Evolutionary conservation across 345 rosid species (phyloP).

Genomic region (Moricandia moricandioides): DNA sequence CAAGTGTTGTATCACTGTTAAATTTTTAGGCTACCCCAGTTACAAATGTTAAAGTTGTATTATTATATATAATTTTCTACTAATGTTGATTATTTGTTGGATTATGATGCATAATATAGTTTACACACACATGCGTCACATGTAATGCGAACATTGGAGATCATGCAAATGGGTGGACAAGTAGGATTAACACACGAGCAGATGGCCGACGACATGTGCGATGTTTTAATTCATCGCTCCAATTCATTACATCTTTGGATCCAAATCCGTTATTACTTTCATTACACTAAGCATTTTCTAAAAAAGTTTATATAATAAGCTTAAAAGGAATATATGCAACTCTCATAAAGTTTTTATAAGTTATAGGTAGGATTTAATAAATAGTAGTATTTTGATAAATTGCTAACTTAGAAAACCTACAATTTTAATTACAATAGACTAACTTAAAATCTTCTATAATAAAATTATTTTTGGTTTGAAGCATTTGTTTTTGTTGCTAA

Average conservation of each 20-base stretch:
- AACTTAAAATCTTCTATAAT: background rate
- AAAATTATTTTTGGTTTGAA: background rate
- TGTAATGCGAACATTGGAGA: slow-evolving; percentile 18
- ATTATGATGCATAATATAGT: slow-evolving; percentile 1
- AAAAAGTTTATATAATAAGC: background rate
- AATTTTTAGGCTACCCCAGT: background rate
- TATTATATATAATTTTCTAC: background rate
- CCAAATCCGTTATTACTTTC: background rate
- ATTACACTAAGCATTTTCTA: background rate
- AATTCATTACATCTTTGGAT: slow-evolving; percentile 3
- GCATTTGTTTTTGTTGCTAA: background rate
- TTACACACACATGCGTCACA: slow-evolving; percentile 10
- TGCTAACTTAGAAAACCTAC: background rate
- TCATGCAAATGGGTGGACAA: slow-evolving; percentile 32
- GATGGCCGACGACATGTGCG: slow-evolving; percentile 15
- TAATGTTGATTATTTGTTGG: background rate
- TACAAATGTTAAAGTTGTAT: background rate
- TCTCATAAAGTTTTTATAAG: background rate
- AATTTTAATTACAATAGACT: background rate
- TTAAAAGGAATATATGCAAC: background rate
- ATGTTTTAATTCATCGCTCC: slow-evolving; percentile 1
- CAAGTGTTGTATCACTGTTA: background rate
- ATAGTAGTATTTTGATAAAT: background rate
- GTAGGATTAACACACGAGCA: slow-evolving; percentile 15
- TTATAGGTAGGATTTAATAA: background rate